These are phyloP conservation scores for Auricularia heimuer DNA, from an alignment of 768 basidiomycete genomes.

Conservation along the genomic window DNA sequence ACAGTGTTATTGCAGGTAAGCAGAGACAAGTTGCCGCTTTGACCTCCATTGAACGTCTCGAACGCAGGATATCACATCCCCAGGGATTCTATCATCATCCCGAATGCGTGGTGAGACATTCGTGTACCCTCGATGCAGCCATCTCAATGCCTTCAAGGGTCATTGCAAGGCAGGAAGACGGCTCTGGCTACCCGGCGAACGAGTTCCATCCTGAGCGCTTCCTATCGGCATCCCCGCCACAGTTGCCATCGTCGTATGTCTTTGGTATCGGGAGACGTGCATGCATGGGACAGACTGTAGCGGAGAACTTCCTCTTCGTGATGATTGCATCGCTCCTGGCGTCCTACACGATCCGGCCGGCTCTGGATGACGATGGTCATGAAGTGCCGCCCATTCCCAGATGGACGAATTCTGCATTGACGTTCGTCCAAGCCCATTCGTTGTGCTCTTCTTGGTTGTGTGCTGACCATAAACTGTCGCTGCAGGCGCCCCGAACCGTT, in stretches of 20 bases:
- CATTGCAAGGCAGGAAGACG: neutral
- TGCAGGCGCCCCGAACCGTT: neutral
- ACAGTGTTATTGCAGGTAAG: neutral
- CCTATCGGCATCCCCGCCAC: neutral
- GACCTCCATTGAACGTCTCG: constrained; percentile 5
- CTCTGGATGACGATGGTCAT: neutral
- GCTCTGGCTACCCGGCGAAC: neutral
- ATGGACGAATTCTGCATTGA: neutral
- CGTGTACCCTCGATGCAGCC: neutral
- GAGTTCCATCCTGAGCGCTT: constrained; percentile 4
- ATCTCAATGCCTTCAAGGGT: neutral
- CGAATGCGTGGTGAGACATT: constrained; percentile 9
- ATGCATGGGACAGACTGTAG: neutral
- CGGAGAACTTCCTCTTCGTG: neutral
- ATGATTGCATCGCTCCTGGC: neutral
- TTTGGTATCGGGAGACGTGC: constrained; percentile 1
- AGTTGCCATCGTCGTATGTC: neutral
- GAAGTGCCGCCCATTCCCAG: neutral
- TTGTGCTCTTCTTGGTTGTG: neutral
- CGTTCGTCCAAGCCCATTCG: neutral
- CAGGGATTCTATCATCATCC: constrained; percentile 8
- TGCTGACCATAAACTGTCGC: neutral
- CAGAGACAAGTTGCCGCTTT: neutral
- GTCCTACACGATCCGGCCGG: neutral
- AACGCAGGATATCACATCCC: constrained; percentile 9